These are phyloP conservation scores for Candida patagonica DNA, from an alignment of 805 yeast genomes.

Conservation along the genomic window DNA sequence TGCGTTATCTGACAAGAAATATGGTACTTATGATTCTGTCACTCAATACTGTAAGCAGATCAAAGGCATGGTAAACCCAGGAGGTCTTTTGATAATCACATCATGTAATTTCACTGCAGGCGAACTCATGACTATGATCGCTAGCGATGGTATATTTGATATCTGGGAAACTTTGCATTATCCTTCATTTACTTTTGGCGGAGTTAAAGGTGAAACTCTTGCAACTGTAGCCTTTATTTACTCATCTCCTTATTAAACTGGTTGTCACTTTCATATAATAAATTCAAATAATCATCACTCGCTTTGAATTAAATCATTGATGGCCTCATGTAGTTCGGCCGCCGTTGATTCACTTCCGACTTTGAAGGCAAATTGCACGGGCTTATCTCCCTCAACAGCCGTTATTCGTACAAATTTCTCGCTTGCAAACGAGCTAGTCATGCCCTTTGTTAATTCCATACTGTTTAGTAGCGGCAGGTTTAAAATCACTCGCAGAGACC, in stretches of 20 bases:
- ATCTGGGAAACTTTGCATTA: constrained; percentile 65
- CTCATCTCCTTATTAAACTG: background rate
- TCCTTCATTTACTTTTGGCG: constrained; percentile 84
- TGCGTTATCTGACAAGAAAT: constrained; percentile 61
- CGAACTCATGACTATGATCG: constrained; percentile 53
- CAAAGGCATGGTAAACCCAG: constrained; percentile 42
- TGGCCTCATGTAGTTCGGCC: constrained; percentile 41
- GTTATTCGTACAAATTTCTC: constrained; percentile 77
- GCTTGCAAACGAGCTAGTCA: constrained; percentile 74
- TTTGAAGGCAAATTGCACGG: constrained; percentile 76
- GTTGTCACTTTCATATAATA: too few species aligned
- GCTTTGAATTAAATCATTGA: constrained; percentile 15
- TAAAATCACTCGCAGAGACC: constrained; percentile 70
- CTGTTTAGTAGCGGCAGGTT: constrained; percentile 59
- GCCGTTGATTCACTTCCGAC: constrained; percentile 56
- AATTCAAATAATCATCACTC: background rate
- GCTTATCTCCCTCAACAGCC: constrained; percentile 53
- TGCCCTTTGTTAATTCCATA: constrained; percentile 63
- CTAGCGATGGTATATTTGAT: constrained; percentile 32
- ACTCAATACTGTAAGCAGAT: constrained; percentile 55
- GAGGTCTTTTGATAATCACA: constrained; percentile 64
- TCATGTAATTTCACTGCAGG: constrained; percentile 88
- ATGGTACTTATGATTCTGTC: constrained; percentile 26
- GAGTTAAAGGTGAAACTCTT: constrained; percentile 77
- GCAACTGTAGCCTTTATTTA: constrained; percentile 69